Evolutionary conservation across 495 filamentous ascomycete genomes (phyloP), one percentile per base, ranked within the genome.

Genomic region (Polyplosphaeria fusca): DNA sequence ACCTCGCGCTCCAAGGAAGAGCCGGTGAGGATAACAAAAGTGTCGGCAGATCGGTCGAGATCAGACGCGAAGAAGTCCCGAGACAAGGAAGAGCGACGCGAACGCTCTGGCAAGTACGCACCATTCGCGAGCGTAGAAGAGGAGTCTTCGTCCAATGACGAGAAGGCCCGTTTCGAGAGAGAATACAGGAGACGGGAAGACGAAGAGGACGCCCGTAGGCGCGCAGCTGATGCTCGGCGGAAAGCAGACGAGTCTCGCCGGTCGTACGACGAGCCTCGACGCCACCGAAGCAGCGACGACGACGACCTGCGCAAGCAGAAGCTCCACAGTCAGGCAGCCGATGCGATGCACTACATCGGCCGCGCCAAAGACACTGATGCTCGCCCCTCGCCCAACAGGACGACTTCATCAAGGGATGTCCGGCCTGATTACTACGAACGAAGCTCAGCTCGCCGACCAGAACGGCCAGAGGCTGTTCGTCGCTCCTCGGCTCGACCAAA

Each of bases 61-160:
- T 61, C 63, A 9, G 67, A 69, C 41, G 52, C 48, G 16, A 53
- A 56, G 45, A 64, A 60, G 52, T 52, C 47, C 4, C 48, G 61
- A 50, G 67, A 69, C 13, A 26, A 53, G 37, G 67, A 69, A 9
- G 50, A 60, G 41, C 57, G 62, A 12, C 46, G 52, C 46, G 65
- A 62, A 2, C 61, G 65, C 25, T 38, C 37, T 4, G 41, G 47
- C 38, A 65, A 56, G 16, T 42, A 26, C 4, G 45, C 42, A 28
- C 62, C 55, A 35, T 65, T 47, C 30, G 47, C 44, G 11, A 54
- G 55, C 42, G 44, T 58, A 13, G 53, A 58, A 3, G 53, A 60
- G 23, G 67, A 67, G 7, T 30, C 51, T 9, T 59, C 61, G 14
- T 52, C 58, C 13, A 50, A 55, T 28, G 64, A 61, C 35, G 52